Conservation (phyloP, 352 stramenopile genomes). For the Globisporangium nunn region DNA sequence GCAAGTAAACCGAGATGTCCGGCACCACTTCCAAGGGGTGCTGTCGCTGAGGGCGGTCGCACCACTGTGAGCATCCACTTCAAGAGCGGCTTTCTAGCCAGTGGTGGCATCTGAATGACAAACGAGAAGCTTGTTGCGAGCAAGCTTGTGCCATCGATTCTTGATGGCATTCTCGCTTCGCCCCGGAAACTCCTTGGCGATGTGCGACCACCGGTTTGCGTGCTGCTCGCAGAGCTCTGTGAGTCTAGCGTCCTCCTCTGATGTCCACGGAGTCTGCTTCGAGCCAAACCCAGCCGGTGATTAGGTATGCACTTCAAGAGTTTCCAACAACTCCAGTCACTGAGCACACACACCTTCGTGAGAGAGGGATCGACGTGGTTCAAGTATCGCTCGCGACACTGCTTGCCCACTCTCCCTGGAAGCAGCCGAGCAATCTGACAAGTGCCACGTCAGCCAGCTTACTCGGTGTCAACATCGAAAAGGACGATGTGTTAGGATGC, state of each 20-base stretch:
- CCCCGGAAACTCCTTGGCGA: slow-evolving; percentile 37
- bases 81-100: background rate
- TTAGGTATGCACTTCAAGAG: no score
- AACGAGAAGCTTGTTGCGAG: slow-evolving; percentile 15
- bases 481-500: background rate
- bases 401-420: slow-evolving; percentile 50
- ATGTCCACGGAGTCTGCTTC: slow-evolving; percentile 39
- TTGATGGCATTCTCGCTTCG: slow-evolving; percentile 60
- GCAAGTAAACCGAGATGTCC: slow-evolving; percentile 54
- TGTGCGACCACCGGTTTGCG: slow-evolving; percentile 35
- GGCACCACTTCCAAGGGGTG: slow-evolving; percentile 33
- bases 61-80: slow-evolving; percentile 22
- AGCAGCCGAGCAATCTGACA: slow-evolving; percentile 47
- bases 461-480: no score
- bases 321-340: background rate
- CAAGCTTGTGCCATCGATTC: slow-evolving; percentile 48
- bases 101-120: background rate
- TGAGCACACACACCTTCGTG: slow-evolving; percentile 20
- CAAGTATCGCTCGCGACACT: slow-evolving; percentile 65
- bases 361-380: slow-evolving; percentile 54
- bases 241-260: slow-evolving; percentile 35
- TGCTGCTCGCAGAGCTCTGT: slow-evolving; percentile 15
- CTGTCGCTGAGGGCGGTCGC: slow-evolving; percentile 31
- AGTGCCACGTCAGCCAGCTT: background rate
- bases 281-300: background rate